A percentile compares a stretch with the other conserved stretches of the same genome.
Evolutionary conservation across 768 basidiomycete genomes (phyloP).

Genomic region (Lentinula lateritia): DNA sequence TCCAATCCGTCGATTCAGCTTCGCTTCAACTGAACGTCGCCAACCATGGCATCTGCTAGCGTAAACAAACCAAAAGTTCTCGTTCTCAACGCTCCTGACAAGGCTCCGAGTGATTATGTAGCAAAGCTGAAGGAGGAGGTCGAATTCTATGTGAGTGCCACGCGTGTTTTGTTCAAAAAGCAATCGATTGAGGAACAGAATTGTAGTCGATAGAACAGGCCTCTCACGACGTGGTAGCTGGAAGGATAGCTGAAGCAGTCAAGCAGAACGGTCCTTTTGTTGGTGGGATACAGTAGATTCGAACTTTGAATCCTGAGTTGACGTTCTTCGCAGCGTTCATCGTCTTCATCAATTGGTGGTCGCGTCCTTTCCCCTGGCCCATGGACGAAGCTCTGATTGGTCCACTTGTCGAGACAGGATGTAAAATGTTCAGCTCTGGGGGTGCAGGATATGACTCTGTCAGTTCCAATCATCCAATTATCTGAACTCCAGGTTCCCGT

Average conservation of each 20-base stretch:
- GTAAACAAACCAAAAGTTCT: slow-evolving; percentile 2
- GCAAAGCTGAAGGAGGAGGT: background rate
- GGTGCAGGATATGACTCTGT: too few relatives aligned
- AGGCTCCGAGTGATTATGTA: background rate
- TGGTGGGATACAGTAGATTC: background rate
- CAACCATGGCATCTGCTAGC: background rate
- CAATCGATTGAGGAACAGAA: background rate
- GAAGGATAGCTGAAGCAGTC: slow-evolving; percentile 1
- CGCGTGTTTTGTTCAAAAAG: background rate
- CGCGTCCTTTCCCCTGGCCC: slow-evolving; percentile 6
- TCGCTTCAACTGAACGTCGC: background rate
- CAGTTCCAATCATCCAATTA: too few relatives aligned
- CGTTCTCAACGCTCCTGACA: background rate
- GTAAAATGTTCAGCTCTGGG: slow-evolving; percentile 1
- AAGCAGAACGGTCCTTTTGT: slow-evolving; percentile 1
- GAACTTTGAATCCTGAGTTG: too few relatives aligned
- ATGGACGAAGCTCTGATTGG: slow-evolving; percentile 3
- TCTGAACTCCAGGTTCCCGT: background rate
- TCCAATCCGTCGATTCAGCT: background rate
- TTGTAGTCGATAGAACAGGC: slow-evolving; percentile 4
- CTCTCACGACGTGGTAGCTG: slow-evolving; percentile 3
- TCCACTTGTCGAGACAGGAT: slow-evolving; percentile 5
- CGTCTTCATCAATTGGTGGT: slow-evolving; percentile 7
- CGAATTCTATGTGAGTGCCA: slow-evolving; percentile 1
- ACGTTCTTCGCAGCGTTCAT: background rate